Evolutionary conservation across 495 filamentous ascomycete genomes (phyloP).

Genomic region (Amphirosellinia nigrospora): DNA sequence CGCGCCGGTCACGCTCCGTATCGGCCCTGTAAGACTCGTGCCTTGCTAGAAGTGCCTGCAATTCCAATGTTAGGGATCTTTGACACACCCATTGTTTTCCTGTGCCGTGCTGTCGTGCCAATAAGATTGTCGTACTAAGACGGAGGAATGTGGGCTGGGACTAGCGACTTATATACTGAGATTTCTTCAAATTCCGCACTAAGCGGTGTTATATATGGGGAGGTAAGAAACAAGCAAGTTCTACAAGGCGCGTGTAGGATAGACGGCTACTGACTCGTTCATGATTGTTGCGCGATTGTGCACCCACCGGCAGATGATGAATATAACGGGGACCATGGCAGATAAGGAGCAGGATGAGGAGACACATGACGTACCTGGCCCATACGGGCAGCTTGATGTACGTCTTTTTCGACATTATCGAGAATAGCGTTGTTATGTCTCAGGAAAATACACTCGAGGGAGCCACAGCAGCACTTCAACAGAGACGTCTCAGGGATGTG

Average conservation of each 20-base stretch:
- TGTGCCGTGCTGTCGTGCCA: slow-evolving; percentile 4
- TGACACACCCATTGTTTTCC: slow-evolving; percentile 42
- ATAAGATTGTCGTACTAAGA: neutral
- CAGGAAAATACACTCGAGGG: slow-evolving; percentile 76
- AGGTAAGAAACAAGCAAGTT: neutral
- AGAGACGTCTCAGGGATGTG: slow-evolving; percentile 29
- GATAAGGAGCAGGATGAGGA: neutral
- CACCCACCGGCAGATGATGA: neutral
- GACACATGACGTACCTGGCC: slow-evolving; percentile 71
- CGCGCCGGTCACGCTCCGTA: slow-evolving; percentile 78
- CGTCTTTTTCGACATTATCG: slow-evolving; percentile 82
- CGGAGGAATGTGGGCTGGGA: slow-evolving; percentile 19
- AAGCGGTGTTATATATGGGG: neutral
- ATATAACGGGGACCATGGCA: neutral
- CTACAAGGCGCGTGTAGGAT: neutral
- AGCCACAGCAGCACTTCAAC: slow-evolving; percentile 81
- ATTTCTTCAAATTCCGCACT: slow-evolving; percentile 19
- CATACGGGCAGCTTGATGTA: slow-evolving; percentile 80
- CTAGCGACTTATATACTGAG: slow-evolving; percentile 13
- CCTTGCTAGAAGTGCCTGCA: slow-evolving; percentile 87
- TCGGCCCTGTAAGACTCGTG: slow-evolving; percentile 94
- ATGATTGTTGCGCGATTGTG: neutral
- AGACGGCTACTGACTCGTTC: neutral
- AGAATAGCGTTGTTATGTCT: slow-evolving; percentile 79
- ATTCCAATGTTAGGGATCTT: slow-evolving; percentile 66